Conservation (phyloP, 2,329 filamentous ascomycete genomes). For the Ophiostoma himal-ulmi region DNA sequence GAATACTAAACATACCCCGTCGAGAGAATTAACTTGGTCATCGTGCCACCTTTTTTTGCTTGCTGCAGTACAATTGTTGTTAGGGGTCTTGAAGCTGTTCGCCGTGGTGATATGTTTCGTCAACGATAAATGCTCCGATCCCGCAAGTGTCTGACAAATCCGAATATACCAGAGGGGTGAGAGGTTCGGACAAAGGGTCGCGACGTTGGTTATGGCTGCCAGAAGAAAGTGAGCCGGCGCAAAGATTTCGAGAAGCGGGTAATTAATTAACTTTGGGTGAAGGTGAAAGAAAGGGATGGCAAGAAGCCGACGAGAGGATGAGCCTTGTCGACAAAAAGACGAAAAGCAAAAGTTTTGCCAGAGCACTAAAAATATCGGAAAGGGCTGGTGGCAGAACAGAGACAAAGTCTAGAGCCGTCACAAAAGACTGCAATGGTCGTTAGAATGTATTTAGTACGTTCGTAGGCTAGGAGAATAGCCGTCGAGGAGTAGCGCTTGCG, state of each 20-base stretch:
- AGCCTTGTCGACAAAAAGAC: neutral
- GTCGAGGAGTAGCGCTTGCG: constrained; percentile 16
- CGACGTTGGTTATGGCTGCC: neutral
- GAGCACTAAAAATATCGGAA: constrained; percentile 3
- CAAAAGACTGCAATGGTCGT: neutral
- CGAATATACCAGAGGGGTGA: neutral
- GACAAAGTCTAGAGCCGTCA: constrained; percentile 1
- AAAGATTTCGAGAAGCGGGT: neutral
- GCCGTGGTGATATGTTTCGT: neutral
- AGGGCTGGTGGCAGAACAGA: neutral
- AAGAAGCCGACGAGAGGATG: neutral
- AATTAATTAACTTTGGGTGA: neutral
- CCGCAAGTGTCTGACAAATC: constrained; percentile 10
- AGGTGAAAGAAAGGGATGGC: neutral
- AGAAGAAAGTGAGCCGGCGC: neutral
- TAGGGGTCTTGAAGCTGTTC: constrained; percentile 3
- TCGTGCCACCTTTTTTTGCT: constrained; percentile 9
- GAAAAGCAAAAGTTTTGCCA: neutral
- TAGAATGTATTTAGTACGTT: neutral
- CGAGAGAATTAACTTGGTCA: constrained; percentile 22
- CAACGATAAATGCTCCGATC: neutral
- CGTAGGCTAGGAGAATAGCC: constrained; percentile 7
- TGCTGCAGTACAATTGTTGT: neutral
- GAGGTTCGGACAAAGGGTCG: neutral
- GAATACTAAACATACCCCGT: constrained; percentile 17